phyloP scores from a whole-genome alignment of 495 filamentous ascomycete genomes.

The Aspergillus funiculosus region DNA sequence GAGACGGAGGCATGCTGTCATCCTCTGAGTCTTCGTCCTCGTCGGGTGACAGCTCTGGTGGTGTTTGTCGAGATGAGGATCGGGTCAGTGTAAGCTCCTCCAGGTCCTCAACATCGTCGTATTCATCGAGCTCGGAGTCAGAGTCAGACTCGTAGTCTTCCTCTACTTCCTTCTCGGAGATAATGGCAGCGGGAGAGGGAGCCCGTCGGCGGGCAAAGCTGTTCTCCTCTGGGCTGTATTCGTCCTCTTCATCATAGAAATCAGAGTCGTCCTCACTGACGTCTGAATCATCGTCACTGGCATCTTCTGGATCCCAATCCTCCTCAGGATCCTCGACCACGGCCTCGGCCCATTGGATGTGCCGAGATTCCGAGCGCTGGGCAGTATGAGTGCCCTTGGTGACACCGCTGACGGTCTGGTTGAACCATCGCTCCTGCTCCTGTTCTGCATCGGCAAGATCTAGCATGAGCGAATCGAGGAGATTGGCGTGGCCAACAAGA shows the following conservation, averaged over 20 bases:
- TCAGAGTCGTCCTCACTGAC: conserved; percentile 49
- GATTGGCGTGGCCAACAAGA: conserved; percentile 94
- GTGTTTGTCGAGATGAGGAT: conserved; percentile 64
- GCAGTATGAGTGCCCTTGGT: conserved; percentile 44
- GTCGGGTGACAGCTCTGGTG: conserved; percentile 73
- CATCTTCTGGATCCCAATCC: conserved; percentile 61
- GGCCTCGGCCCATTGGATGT: conserved; percentile 84
- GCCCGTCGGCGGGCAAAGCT: conserved; percentile 36
- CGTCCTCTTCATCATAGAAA: conserved; percentile 50
- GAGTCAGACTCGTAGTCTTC: conserved; percentile 47
- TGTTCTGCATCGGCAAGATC: conserved; percentile 90
- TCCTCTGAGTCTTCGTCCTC: conserved; percentile 64
- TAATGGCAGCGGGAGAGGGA: conserved; percentile 32
- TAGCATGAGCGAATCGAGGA: conserved; percentile 92
- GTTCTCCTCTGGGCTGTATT: conserved; percentile 43
- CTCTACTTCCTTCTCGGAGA: conserved; percentile 43
- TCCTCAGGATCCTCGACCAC: conserved; percentile 69
- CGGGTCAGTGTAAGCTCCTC: conserved; percentile 65
- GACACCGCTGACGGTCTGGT: conserved; percentile 81
- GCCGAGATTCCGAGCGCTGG: conserved; percentile 53
- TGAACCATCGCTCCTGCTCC: conserved; percentile 97
- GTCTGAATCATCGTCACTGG: conserved; percentile 49
- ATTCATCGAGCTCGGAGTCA: conserved; percentile 49
- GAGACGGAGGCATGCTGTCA: conserved; percentile 78
- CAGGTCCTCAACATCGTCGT: conserved; percentile 61